Percentiles rank a stretch among this genome's conserved stretches.
Evolutionary conservation across 2,329 filamentous ascomycete genomes (phyloP).

Genomic region (Alternaria arborescens): DNA sequence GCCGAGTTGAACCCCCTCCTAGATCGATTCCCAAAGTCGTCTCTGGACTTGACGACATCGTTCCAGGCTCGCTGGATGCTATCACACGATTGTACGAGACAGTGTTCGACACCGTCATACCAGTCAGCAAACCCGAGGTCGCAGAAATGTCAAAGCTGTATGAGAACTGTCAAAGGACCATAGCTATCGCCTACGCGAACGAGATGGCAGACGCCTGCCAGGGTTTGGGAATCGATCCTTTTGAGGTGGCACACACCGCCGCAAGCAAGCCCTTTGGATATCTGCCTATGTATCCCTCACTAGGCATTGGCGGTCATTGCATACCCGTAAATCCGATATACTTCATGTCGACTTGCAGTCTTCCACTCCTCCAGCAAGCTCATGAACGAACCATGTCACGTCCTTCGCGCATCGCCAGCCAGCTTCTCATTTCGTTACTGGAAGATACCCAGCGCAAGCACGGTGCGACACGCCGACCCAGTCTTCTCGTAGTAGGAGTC

Average conservation of each 20-base stretch:
- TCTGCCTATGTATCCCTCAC: constrained; percentile 57
- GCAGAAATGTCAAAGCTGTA: constrained; percentile 68
- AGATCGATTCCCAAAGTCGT: constrained; percentile 63
- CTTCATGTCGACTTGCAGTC: constrained; percentile 58
- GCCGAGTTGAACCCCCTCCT: constrained; percentile 51
- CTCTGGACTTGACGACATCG: constrained; percentile 56
- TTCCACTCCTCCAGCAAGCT: constrained; percentile 58
- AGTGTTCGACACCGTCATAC: constrained; percentile 60
- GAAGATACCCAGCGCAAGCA: not conserved
- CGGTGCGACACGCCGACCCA: constrained; percentile 3
- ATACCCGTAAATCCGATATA: constrained; percentile 66
- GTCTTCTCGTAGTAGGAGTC: constrained; percentile 56
- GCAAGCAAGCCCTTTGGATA: constrained; percentile 57
- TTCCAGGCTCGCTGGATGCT: constrained; percentile 50
- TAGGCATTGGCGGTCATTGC: constrained; percentile 65
- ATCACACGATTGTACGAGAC: constrained; percentile 58
- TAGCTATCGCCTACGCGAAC: constrained; percentile 64
- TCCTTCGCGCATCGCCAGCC: constrained; percentile 47
- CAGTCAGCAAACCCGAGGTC: constrained; percentile 62
- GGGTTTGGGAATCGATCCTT: constrained; percentile 58
- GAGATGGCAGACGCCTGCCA: constrained; percentile 65
- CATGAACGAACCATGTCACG: constrained; percentile 56
- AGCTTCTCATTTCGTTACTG: constrained; percentile 9
- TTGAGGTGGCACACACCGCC: constrained; percentile 61
- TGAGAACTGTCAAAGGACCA: constrained; percentile 66